Evolutionary conservation across 2,329 filamentous ascomycete species (phyloP), one percentile per base, ranked within the genome.

Genomic region (Beauveria sp.): DNA sequence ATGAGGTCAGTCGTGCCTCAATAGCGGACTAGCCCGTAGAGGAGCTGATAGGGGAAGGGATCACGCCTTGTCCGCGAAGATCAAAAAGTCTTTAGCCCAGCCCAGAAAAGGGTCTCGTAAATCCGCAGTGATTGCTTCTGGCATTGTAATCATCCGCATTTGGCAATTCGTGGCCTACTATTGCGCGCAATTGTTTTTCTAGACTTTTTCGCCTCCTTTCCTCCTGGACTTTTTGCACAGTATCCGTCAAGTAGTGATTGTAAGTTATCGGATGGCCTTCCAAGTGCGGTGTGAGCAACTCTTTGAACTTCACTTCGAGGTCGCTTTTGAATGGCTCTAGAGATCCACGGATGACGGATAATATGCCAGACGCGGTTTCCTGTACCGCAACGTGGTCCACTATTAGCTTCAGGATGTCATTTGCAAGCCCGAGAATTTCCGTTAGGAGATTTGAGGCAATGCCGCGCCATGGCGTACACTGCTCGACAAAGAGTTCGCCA

Each of bases 401-500:
- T 78, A 81, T 66, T 75, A 77, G 67, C 72, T 70, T 64, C 82
- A 82, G 47, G 10, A 63, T 57, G 0, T 85, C 71, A 12, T 80
- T 73, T 4, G 72, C 75, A 4, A 84, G 76, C 7, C 81, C 67
- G 65, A 81, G 70, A 0, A 82, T 34, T 64, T 78, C n/a, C 75
- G 79, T 3, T 73, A 80, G 20, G 26, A 86, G 72, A 45, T 80
- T 76, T 6, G 72, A 69, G 1, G 78, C 81, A 53, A 81, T 73
- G 0, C 61, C 42, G 58, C 77, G 70, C 85, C 83, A 87, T 0
- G 77, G 78, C 14, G 63, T 53, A 1, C 78, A 82, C 62, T 87
- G 84, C 60, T 85, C 77, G 38, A 73, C 72, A 66, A 88, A 88
- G 0, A 88, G 70, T 28, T 85, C 78, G 1, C 73, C 72, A 3